Evolutionary conservation across 768 basidiomycete species (phyloP).

Genomic region (Russula sp.): DNA sequence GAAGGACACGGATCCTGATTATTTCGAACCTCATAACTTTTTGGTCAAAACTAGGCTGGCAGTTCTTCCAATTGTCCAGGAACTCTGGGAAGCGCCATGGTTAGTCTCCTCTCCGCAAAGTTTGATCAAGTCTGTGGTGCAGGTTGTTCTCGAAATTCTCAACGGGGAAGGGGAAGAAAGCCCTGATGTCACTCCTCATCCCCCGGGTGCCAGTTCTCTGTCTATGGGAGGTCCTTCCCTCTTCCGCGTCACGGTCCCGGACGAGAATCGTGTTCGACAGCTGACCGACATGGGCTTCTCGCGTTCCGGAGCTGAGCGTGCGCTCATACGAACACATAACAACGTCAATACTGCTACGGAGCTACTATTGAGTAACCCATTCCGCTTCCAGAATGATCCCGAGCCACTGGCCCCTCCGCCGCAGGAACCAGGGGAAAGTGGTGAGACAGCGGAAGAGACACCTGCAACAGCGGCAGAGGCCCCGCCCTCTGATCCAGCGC

Average conservation of each 20-base stretch:
- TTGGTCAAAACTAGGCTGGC: conserved; percentile 73
- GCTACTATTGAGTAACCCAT: conserved; percentile 75
- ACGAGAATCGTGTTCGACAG: conserved; percentile 74
- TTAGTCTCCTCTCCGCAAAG: conserved; percentile 66
- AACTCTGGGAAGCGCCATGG: conserved; percentile 84
- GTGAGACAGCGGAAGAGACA: conserved; percentile 22
- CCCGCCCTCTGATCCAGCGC: conserved; percentile 27
- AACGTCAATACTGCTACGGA: conserved; percentile 88
- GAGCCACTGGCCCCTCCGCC: conserved; percentile 35
- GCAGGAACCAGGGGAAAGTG: conserved; percentile 23
- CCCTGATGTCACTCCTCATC: conserved; percentile 35
- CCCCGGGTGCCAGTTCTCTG: conserved; percentile 30
- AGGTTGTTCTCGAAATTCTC: conserved; percentile 72
- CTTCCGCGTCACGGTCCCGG: conserved; percentile 44
- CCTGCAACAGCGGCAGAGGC: conserved; percentile 9
- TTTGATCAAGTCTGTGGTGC: conserved; percentile 69
- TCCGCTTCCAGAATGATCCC: conserved; percentile 66
- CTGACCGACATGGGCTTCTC: conserved; percentile 97
- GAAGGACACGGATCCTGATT: conserved; percentile 66
- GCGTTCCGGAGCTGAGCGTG: conserved; percentile 78
- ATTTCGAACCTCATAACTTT: conserved; percentile 84
- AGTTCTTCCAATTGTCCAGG: conserved; percentile 57
- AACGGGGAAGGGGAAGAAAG: conserved; percentile 76
- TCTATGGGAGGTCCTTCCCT: conserved; percentile 31
- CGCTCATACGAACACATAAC: conserved; percentile 78